Evolutionary conservation across 1,139 yeast genomes (phyloP), one percentile per base, ranked within the genome.

Genomic region (Starmera stellimalicola): DNA sequence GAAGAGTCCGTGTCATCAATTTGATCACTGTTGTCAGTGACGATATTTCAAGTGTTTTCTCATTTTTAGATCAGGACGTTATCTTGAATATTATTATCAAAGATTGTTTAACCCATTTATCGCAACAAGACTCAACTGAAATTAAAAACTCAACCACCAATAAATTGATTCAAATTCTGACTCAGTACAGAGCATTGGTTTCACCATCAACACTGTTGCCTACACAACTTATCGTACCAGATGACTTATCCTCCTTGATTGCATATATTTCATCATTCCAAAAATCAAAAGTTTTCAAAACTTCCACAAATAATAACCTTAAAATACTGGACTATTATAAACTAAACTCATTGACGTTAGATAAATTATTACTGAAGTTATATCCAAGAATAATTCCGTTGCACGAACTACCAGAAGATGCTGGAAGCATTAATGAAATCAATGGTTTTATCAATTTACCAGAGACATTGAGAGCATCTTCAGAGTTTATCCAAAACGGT

Each of bases 1-100:
- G 97, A 44, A 79, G 84, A 44, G 93, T 91, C 10, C 69, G 99
- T 43, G 87, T 87, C 9, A 72, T 84, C 33, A 91, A 93, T 51
- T 62, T 76, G 38, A 78, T 79, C n/a, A 73, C 85, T 31, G 84
- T 94, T 0, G 91, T 85, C 10, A 73, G 93, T 7, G 82, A 78
- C 42, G 69, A 83, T 36, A 63, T 81, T 33, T 72, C 72, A 37
- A 88, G 81, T 36, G 79, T 84, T 4, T 82, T 84, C 60, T 73
- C 77, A 42, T 83, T 79, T 54, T 77, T 81, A n/a, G 95, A 88
- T 52, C 83, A 82, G 49, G 95, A 87, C 51, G 75, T 93, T 0
- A 66, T 83, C 3, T 62, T 77, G 30, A 72, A 84, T 27, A 63
- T 93, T n/a, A 66, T 88, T 34, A 64, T 84, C 3, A 73, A 91